phyloP scores from a whole-genome alignment of 1,139 yeast genomes.

The Blastobotrys capitulatus region DNA sequence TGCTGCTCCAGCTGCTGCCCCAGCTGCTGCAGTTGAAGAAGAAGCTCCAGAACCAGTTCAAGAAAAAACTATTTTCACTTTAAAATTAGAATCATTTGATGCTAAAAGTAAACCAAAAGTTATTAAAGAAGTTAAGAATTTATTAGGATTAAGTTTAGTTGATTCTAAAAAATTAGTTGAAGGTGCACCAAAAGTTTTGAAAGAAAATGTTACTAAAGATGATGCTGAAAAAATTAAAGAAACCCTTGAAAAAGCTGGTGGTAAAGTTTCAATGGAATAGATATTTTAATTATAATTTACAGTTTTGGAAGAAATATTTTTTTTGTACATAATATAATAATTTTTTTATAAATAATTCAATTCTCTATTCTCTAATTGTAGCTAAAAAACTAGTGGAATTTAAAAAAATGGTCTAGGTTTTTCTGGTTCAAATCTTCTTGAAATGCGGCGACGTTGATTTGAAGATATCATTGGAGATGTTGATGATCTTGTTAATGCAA shows the following conservation, averaged over 20 bases:
- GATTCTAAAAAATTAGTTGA: constrained; percentile 98
- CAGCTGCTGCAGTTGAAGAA: constrained; percentile 66
- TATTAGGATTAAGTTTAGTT: constrained; percentile 87
- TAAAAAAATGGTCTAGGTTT: neutral
- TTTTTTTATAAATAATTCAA: neutral
- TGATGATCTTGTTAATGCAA: neutral
- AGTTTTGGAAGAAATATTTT: neutral
- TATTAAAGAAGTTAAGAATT: constrained; percentile 91
- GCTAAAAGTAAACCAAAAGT: constrained; percentile 95
- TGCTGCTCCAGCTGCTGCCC: constrained; percentile 55
- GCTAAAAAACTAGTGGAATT: neutral
- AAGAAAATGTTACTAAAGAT: constrained; percentile 81
- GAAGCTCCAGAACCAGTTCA: constrained; percentile 76
- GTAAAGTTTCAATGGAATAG: constrained; percentile 84
- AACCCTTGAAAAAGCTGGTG: constrained; percentile 91
- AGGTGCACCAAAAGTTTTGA: constrained; percentile 89
- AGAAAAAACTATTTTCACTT: constrained; percentile 89
- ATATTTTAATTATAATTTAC: neutral
- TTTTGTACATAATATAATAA: constrained; percentile 1
- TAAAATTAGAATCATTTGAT: constrained; percentile 91
- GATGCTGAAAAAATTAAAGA: constrained; percentile 91
- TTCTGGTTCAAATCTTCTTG: constrained; percentile 1
- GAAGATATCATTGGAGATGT: constrained; percentile 9
- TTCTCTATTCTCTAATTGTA: neutral
- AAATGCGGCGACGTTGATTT: constrained; percentile 4